Base-by-base conservation (phyloP, 202 grass and related monocot genomes). In the Eragrostis tef region DNA sequence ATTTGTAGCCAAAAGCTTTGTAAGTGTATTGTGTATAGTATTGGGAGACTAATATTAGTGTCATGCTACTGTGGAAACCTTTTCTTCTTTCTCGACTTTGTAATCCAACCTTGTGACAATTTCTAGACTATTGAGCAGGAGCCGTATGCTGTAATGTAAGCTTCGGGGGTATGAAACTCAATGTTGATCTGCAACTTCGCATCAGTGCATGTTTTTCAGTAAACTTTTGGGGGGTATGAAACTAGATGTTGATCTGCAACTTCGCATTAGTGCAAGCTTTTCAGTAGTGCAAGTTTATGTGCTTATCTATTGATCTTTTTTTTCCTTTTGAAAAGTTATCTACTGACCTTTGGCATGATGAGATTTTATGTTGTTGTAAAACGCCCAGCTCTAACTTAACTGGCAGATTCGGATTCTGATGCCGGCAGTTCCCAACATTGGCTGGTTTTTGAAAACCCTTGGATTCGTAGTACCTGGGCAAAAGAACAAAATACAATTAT, bases 11-110 rank as follows among this genome's bases (percentile, higher is more conserved):
- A 25, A 50, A 86, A 9, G 47, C 46, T 49, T 63, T n/a, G n/a
- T n/a, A 19, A n/a, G 74, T 75, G 10, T 11, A 7, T 61, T 6
- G 58, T 80, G 63, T 76, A 68, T 74, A 42, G 50, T 31, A 64
- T 25, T 72, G 51, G 8, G 22, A 10, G 17, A 67, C 3, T n/a
- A 42, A 75, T 42, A n/a, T 61, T 70, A 45, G 25, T 29, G 69
- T 11, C 52, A 19, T 26, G 27, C 86, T 83, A 39, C 0, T 42
- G 19, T 69, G 25, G 20, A 53, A 64, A 51, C 15, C 29, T 31
- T 31, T 31, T 31, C 29, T 31, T 5, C 26, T 51, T 13, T 75
- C 12, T 72, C 5, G 13, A 29, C 16, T 56, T 85, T 57, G 56
- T 81, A 27, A 75, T 80, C 10, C 14, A 72, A 22, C 11, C 19